Evolutionary conservation across 2,329 filamentous ascomycete species (phyloP).

Genomic region (Sporothrix euskadiensis): DNA sequence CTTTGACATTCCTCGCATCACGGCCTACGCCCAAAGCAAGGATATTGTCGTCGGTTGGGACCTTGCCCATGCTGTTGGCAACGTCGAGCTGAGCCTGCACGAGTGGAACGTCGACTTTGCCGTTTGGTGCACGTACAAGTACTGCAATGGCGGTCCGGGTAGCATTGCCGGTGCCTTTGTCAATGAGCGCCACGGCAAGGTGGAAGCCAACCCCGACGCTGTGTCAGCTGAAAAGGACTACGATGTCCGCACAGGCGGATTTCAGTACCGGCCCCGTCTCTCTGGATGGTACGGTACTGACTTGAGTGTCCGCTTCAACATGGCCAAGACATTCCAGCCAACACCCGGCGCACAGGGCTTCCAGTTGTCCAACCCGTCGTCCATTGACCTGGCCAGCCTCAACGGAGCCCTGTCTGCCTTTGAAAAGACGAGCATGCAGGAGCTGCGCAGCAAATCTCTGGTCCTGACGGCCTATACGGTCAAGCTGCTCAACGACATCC

Average conservation of each 20-base stretch:
- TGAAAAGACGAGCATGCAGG: conserved; percentile 66
- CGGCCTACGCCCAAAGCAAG: conserved; percentile 65
- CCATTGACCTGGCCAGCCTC: conserved; percentile 74
- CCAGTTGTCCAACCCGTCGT: conserved; percentile 82
- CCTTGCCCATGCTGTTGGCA: conserved; percentile 67
- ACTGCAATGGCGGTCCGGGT: conserved; percentile 83
- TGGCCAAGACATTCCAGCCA: conserved; percentile 79
- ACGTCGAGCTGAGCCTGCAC: conserved; percentile 75
- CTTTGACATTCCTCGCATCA: conserved; percentile 80
- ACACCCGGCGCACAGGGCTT: conserved; percentile 77
- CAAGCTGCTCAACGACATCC: conserved; percentile 56
- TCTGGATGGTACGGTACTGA: conserved; percentile 87
- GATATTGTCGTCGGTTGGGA: conserved; percentile 63
- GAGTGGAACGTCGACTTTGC: conserved; percentile 93
- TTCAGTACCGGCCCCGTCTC: conserved; percentile 64
- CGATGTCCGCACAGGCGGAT: conserved; percentile 38
- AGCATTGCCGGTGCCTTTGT: conserved; percentile 79
- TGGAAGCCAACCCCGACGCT: conserved; percentile 40
- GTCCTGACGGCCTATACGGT: conserved; percentile 76
- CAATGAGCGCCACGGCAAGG: conserved; percentile 69
- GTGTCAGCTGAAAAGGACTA: conserved; percentile 26
- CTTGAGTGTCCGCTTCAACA: conserved; percentile 73
- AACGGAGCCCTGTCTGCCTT: conserved; percentile 74
- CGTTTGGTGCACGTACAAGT: conserved; percentile 93
- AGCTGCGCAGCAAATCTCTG: conserved; percentile 69